Evolutionary conservation across 2,329 filamentous ascomycete species (phyloP).

Genomic region (Fusarium haematococcum): DNA sequence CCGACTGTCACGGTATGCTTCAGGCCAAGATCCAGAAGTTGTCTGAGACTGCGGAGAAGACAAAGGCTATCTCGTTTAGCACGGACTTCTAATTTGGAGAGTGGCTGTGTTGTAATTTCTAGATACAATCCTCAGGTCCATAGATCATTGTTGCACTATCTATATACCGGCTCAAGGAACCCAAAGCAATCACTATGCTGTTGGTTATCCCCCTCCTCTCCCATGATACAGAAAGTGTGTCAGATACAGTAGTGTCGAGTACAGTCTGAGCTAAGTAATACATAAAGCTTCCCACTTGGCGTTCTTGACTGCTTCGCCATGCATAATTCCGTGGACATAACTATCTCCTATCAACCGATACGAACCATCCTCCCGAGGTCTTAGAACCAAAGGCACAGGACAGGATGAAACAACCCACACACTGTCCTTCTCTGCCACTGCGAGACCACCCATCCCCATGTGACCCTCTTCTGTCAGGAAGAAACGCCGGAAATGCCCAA

Average conservation of each 20-base stretch:
- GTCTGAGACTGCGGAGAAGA: not conserved
- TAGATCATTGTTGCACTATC: not conserved
- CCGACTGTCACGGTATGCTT: not conserved
- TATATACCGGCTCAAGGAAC: not conserved
- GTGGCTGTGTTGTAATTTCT: not conserved
- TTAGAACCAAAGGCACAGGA: not conserved
- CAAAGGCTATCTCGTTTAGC: not conserved
- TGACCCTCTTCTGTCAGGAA: not conserved
- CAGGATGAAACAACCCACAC: not conserved
- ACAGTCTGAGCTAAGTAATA: not conserved
- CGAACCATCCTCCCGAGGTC: not conserved
- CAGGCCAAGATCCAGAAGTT: not conserved
- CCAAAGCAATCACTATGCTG: not conserved
- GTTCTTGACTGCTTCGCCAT: not conserved
- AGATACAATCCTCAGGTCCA: not conserved
- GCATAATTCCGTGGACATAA: not conserved
- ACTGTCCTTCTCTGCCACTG: not conserved
- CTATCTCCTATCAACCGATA: not conserved
- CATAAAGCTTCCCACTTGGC: not conserved
- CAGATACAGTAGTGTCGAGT: not conserved
- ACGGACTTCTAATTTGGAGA: not conserved
- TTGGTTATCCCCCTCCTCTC: not conserved
- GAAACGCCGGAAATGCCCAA: not conserved
- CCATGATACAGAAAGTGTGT: not conserved
- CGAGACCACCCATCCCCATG: not conserved